Evolutionary conservation across 257 asterid species (phyloP).

Genomic region (Nicotiana tabacum): DNA sequence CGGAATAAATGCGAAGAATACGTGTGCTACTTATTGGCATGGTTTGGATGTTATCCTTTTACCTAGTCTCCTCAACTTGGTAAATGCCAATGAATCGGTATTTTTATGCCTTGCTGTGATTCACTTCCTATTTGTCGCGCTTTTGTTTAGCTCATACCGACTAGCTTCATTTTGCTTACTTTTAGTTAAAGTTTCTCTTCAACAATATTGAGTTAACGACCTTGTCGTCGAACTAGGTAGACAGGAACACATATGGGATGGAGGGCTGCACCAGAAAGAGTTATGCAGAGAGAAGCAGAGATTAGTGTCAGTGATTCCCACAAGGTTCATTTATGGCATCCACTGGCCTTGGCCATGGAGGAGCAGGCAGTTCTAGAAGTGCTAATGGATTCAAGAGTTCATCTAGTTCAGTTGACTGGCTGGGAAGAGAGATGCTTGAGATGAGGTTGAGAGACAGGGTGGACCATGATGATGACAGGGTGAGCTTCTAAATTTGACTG

Average conservation of each 20-base stretch:
- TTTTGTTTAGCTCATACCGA: not conserved
- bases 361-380: slow-evolving; percentile 47
- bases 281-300: slow-evolving; percentile 15
- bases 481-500: slow-evolving; percentile 28
- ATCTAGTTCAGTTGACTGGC: slow-evolving; percentile 95
- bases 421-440: slow-evolving; percentile 92
- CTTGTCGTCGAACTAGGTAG: slow-evolving; percentile 33
- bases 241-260: slow-evolving; percentile 33
- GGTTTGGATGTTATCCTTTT: not conserved
- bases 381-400: slow-evolving; percentile 56
- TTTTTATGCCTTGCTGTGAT: not conserved
- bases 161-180: not conserved
- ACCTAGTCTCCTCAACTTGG: not conserved
- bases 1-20: not conserved
- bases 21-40: not conserved
- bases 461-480: slow-evolving; percentile 79
- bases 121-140: not conserved
- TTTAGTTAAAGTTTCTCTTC: not conserved
- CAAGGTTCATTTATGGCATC: slow-evolving; percentile 32
- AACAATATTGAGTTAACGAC: slow-evolving; percentile 10
- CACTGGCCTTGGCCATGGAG: slow-evolving; percentile 38
- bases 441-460: slow-evolving; percentile 83
- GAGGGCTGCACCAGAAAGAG: slow-evolving; percentile 24
- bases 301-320: slow-evolving; percentile 12
- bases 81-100: not conserved